Percentiles rank a stretch among this genome's conserved stretches.
Conservation (phyloP, 257 asterid genomes). For the Solanum boliviense region DNA sequence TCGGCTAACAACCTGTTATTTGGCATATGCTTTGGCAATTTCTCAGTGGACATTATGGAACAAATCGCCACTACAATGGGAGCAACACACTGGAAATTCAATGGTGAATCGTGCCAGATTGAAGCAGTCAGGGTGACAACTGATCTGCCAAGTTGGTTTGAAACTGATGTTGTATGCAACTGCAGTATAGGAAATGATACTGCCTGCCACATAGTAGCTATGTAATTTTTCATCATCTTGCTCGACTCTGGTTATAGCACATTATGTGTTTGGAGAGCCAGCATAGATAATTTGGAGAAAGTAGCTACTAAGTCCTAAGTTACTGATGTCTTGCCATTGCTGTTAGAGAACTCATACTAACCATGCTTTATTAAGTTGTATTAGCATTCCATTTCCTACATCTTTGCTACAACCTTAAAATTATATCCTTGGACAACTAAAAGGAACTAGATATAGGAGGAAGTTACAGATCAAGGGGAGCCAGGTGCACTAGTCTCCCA, state of each 20-base stretch:
- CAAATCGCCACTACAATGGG: conserved; percentile 4
- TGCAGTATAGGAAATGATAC: conserved; percentile 10
- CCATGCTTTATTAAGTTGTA: neutral
- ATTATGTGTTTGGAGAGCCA: neutral
- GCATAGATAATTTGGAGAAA: neutral
- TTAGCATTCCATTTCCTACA: neutral
- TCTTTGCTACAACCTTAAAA: neutral
- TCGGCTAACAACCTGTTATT: neutral
- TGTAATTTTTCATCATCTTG: neutral
- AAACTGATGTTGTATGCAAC: neutral
- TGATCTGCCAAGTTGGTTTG: neutral
- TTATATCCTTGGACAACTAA: neutral
- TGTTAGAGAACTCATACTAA: neutral
- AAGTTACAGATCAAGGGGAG: neutral
- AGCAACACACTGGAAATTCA: conserved; percentile 4
- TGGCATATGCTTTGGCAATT: neutral
- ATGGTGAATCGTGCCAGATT: neutral
- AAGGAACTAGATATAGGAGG: neutral
- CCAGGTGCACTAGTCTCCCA: neutral
- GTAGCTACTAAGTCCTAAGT: neutral
- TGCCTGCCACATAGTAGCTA: neutral
- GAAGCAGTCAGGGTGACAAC: neutral
- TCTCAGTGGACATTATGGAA: conserved; percentile 1
- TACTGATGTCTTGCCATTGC: neutral
- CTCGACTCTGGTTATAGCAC: neutral